Evolutionary conservation across 1,284 basidiomycete genomes (phyloP), one percentile per base, ranked within the genome.

Genomic region (Trametes polyzona): DNA sequence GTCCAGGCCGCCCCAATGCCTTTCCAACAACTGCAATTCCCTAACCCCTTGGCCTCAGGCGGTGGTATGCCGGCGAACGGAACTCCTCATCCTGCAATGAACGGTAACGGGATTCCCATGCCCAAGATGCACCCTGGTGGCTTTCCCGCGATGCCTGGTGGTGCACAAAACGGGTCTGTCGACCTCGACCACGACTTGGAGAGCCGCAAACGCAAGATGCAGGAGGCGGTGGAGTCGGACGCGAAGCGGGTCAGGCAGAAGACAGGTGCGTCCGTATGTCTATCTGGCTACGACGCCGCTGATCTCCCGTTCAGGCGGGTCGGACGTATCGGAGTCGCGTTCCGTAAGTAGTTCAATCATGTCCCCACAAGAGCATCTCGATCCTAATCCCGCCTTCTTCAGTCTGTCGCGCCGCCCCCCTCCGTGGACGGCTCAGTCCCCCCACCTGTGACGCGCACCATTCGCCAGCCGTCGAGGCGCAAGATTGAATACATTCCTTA

Each of bases 401-500:
- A 68, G 65, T 67, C 67, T 19, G 56, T 62, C n/a, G 65, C 63
- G 17, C 65, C 63, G 16, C 52, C 47, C 19, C 47, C 47, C 5
- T 41, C 52, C 19, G 30, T 51, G 12, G 61, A 63, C 11, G 47
- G 40, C 16, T 16, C 53, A 2, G 55, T 54, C 24, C 59, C 52
- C 16, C 55, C 57, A 16, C 36, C 52, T 4, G 46, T 57, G 9
- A 56, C 67, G 16, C 61, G 66, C 14, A 64, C 68, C 16, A 64
- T 69, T 17, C 67, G 65, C 19, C 67, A 70, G 47, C 69, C 69
- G 3, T 68, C 67, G 23, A 84, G 93, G 57, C 88, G 92, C 67
- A 93, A 90, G 74, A 92, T 98, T 65, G 92, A 95, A 76, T 99
- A 98, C 70, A 78, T 91, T 24, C 96, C 96, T 0, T 76, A 93